Base-by-base conservation (phyloP, 2,329 filamentous ascomycete genomes). In the Sporothrix mexicana region DNA sequence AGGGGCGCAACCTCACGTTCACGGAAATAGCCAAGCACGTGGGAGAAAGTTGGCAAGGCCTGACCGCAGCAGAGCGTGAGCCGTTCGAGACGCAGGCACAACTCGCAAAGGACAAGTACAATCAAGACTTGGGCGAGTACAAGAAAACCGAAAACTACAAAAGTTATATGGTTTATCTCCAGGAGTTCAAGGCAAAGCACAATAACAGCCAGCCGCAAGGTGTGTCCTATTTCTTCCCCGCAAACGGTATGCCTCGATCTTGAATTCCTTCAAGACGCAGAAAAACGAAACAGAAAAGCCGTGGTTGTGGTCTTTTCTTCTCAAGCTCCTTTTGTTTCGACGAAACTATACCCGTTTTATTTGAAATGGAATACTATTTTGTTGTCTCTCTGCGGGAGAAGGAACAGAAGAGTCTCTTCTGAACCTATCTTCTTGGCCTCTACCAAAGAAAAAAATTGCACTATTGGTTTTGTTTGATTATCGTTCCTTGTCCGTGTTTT, bases 11-110 rank as follows among this genome's bases (percentile, higher is more conserved):
- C 66, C 82, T 95, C 4, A 92, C 91, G 0, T 96, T 96, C 77
- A 94, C 92, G 1, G 92, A 95, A 78, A 94, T 95, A 75, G 93
- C 93, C 12, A 95, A 95, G 78, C 83, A 94, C 0, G 93, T 95
- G 0, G 93, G 93, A 7, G 92, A 95, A 78, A 89, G 92, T 78
- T 95, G 93, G 93, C 93, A 95, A 79, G 90, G 88, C 70, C 82
- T 95, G 9, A 84, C 88, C 1, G 85, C 88, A 0, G 81, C 84
- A 0, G 90, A 93, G 76, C 92, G 93, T 77, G 92, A 94, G 78
- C 85, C 87, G 0, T 95, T 88, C 76, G 93, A 95, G 79, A 87
- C 86, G 53, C 89, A 92, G 78, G 92, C 93, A 30, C 90, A 91
- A 73, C 81, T 86, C 17, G 91, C 91, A 36, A 95, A 95, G 81